These are phyloP conservation scores for Candida vartiovaarae DNA, from an alignment of 805 yeast genomes.

Conservation along the genomic window DNA sequence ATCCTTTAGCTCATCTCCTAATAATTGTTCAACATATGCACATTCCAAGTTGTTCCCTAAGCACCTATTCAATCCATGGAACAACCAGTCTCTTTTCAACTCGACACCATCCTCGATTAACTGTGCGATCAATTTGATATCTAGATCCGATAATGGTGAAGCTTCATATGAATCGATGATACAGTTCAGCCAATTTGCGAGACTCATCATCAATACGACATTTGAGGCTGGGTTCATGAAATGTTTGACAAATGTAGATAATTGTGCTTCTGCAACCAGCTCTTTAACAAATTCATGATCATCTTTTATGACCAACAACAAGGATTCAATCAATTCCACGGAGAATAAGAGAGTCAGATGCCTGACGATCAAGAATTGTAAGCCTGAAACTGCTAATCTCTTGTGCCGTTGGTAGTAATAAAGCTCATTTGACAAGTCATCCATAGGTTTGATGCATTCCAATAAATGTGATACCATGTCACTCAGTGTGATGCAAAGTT, in stretches of 20 bases:
- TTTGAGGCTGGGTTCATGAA: slow-evolving; percentile 47
- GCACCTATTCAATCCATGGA: slow-evolving; percentile 47
- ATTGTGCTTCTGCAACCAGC: background rate
- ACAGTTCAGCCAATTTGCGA: slow-evolving; percentile 24
- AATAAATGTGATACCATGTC: slow-evolving; percentile 1
- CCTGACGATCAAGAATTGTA: slow-evolving; percentile 42
- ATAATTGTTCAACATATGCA: slow-evolving; percentile 33
- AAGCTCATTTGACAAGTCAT: slow-evolving; percentile 14
- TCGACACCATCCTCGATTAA: slow-evolving; percentile 34
- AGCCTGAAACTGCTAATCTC: slow-evolving; percentile 24
- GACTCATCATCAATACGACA: slow-evolving; percentile 39
- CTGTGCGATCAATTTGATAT: slow-evolving; percentile 30
- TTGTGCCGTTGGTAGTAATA: slow-evolving; percentile 13
- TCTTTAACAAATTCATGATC: slow-evolving; percentile 6
- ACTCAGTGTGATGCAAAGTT: slow-evolving; percentile 3
- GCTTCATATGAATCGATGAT: background rate
- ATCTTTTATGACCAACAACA: slow-evolving; percentile 21
- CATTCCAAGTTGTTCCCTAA: slow-evolving; percentile 45
- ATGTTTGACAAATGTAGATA: slow-evolving; percentile 28
- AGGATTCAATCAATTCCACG: slow-evolving; percentile 49
- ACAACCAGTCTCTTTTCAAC: slow-evolving; percentile 32
- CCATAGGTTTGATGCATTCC: slow-evolving; percentile 14
- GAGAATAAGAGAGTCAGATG: slow-evolving; percentile 42
- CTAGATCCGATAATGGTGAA: slow-evolving; percentile 2
- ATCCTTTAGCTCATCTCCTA: slow-evolving; percentile 25